Base-by-base conservation (phyloP, 1,284 basidiomycete species). In the Ceratobasidium sp. region DNA sequence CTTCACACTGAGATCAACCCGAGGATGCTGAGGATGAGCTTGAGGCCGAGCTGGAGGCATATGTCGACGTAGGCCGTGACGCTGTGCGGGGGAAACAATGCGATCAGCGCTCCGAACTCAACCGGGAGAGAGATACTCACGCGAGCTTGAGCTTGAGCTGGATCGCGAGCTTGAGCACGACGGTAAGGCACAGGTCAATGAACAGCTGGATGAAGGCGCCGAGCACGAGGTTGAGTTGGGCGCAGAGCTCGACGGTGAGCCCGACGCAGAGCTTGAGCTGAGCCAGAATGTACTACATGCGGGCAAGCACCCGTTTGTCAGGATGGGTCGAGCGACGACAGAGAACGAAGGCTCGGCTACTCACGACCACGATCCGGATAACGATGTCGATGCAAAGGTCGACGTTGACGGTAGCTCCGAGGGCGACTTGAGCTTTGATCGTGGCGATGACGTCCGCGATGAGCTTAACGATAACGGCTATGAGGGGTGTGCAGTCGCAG, bases 371-470 rank as follows among this genome's bases (percentile, higher is more conserved):
- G 59, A 67, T 55, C n/a, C 18, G 14, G 73, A 69, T 38, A 23
- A 33, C 3, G 5, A 57, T 27, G 20, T 64, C 20, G 27, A 60
- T 64, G 69, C 27, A 20, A 18, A 65, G 2, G 7, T 12, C 0
- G 10, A 66, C 60, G 64, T 78, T 59, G 48, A 64, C 57, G 27
- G 52, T 35, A n/a, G 41, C 48, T 30, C 44, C 62, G 64, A 73
- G 69, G 18, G 30, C 59, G 33, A 62, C 20, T 10, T 33, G 2
- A 4, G 18, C 46, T 33, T 75, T 75, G 73, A 75, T 64, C 20
- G 12, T 27, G 18, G 6, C 57, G 41, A 68, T 52, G 46, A 79
- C n/a, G 20, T 50, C 48, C 7, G 46, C 30, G 46, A 65, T 41
- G 69, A 71, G 46, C 16, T 44, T n/a, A 35, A 66, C 59, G 70